These are phyloP conservation scores for Lasiosphaeriaceae sp. DNA, from an alignment of 495 filamentous ascomycete genomes.

Conservation along the genomic window DNA sequence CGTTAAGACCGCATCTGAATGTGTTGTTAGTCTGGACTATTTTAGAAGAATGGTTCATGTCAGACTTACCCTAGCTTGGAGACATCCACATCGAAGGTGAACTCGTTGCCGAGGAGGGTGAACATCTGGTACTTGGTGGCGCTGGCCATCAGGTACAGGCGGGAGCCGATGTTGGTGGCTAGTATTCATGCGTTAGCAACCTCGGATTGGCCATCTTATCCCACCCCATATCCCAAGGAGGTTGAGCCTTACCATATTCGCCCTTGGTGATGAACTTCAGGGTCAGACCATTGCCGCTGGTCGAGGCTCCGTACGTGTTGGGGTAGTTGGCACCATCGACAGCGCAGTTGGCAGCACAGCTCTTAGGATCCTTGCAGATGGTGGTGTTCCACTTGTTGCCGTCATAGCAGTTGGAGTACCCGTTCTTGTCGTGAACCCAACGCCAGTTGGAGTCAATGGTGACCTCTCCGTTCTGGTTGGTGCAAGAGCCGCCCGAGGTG, in stretches of 20 bases:
- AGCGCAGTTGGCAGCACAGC: conserved; percentile 42
- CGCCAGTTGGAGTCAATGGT: conserved; percentile 49
- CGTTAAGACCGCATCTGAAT: conserved; percentile 48
- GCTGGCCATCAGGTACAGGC: conserved; percentile 51
- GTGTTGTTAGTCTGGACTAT: not conserved
- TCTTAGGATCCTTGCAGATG: conserved; percentile 35
- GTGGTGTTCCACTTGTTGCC: conserved; percentile 43
- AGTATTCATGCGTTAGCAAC: not conserved
- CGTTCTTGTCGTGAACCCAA: conserved; percentile 39
- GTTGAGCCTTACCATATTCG: conserved; percentile 29
- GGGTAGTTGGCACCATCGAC: conserved; percentile 44
- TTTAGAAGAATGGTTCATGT: conserved; percentile 17
- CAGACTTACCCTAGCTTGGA: conserved; percentile 30
- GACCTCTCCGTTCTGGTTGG: conserved; percentile 36
- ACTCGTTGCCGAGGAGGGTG: conserved; percentile 50
- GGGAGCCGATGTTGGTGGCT: conserved; percentile 46
- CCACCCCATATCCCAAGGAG: not conserved
- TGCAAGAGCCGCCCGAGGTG: conserved; percentile 44
- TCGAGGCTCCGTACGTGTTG: conserved; percentile 43
- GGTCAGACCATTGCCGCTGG: conserved; percentile 41
- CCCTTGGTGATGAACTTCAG: conserved; percentile 53
- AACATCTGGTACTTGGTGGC: conserved; percentile 53
- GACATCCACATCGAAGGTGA: conserved; percentile 55
- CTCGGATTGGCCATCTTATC: not conserved
- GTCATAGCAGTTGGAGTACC: conserved; percentile 43